Base-by-base conservation (phyloP, 2,329 filamentous ascomycete genomes). In the Diaporthe amygdali region DNA sequence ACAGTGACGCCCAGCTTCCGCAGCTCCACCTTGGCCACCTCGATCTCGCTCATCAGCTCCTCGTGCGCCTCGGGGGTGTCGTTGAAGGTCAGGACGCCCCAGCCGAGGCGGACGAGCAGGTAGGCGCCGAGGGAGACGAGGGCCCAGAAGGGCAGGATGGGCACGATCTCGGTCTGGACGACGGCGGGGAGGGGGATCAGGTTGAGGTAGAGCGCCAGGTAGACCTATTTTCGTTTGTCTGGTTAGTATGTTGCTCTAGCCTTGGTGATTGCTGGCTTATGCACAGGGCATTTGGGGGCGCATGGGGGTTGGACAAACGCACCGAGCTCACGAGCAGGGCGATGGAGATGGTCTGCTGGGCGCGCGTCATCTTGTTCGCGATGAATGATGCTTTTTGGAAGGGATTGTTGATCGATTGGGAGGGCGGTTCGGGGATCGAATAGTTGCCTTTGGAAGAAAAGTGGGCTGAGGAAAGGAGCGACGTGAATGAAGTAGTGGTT, bases 41-140 rank as follows among this genome's bases (percentile, higher is more conserved):
- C 88, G 79, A 97, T 96, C 84, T 98, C 93, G 77, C 85, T 86
- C 88, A 96, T 94, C 77, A 99, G 86, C 84, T 98, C 95, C 80
- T 92, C 90, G 83, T 98, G 93, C 66, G 96, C 96, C 73, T 94
- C 89, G 68, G 96, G 95, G 61, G 97, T 94, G 83, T 98, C 95
- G 86, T 97, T 96, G 89, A 99, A 99, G 70, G 94, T 97, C 80
- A 97, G 88, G 77, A 99, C 94, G 75, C 96, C 96, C 86, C 91
- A 93, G 78, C 96, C 96, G 74, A 99, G 92, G 77, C 94, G 94
- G 85, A 93, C 94, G 75, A 99, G 92, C 25, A 99, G 92, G 84
- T 95, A 95, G 74, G 95, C 93, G 82, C 95, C 96, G 80, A 98
- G 95, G 27, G 93, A 91, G 75, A 99, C 93, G 77, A 98, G 87